Evolutionary conservation across 2,329 filamentous ascomycete genomes (phyloP), one percentile per base, ranked within the genome.

Genomic region (Alternaria sp.): DNA sequence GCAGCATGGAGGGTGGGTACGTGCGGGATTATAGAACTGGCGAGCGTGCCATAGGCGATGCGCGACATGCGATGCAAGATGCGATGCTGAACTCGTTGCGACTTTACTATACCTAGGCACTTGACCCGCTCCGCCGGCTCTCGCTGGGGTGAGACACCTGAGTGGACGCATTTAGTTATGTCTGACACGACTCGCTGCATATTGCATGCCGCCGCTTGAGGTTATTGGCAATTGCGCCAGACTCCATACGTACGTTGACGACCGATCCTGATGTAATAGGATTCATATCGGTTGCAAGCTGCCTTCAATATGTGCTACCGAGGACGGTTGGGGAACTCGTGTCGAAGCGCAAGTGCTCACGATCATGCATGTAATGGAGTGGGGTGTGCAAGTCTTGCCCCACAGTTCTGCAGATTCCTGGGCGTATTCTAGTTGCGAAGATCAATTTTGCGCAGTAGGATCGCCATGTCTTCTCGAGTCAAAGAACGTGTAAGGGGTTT

Each of bases 281-380:
- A 51, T 44, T 40, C 21, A 19, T 40, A 40, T 30, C 49, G 30
- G 26, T 61, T 28, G 25, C 30, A 51, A 36, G 17, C 28, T 40
- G 36, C 36, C 36, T 17, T 40, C 28, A 30, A 28, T 25, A 32
- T 17, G 21, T 57, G 19, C 19, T 40, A 12, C 51, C 21, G 47
- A 36, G 17, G 40, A 50, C 46, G 59, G 17, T 47, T 36, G 19
- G 49, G 61, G 46, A 61, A 45, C 26, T 28, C 52, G 21, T 43
- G n/a, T n/a, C 49, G 25, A 54, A 44, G 36, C 19, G 36, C 32
- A 12, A 32, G 40, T 23, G 47, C 59, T 51, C 30, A 30, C 40
- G 47, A 55, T 51, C 30, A 51, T 52, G 61, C 57, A 60, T 49
- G 47, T 47, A 49, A 49, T 57, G 9, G 26, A 57, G 36, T 40